Evolutionary conservation across 192 early-diverging fungal species (phyloP), one percentile per base, ranked within the genome.

Genomic region (Geranomyces variabilis): DNA sequence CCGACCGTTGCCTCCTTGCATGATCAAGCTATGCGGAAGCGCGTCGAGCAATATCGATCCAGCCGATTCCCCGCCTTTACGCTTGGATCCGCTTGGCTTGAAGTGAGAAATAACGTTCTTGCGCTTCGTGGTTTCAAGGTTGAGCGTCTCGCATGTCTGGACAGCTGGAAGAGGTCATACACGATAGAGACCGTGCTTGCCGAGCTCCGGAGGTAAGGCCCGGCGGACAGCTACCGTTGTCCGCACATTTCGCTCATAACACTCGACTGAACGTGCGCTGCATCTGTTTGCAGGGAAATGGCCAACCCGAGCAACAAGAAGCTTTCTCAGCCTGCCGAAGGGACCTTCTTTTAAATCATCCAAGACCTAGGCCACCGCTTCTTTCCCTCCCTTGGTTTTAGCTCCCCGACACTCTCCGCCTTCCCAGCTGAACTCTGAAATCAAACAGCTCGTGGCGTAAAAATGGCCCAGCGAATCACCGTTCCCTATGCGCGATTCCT

Each of bases 261-360:
- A 21, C 17, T 10, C 9, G n/a, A 53, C 36, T 41, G 36, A 41
- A 41, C 3, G 36, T 41, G 36, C 3, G 36, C 36, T 26, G 5
- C 53, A 21, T 4, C 46, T 28, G 46, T 24, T 8, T 15, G 57
- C 76, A 92, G 89, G 34, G 94, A 97, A 77, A 99, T 99, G 96
- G 89, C 87, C 44, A 86, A 85, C 48, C 83, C 89, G n/a, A 74
- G 78, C 33, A 92, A 94, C 83, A 84, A 89, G 72, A 99, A 96
- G 79, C 81, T 95, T 34, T 76, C 89, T 47, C 97, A 97, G 79
- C 95, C 95, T 45, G 78, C 88, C 59, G 96, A 98, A 84, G 93
- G 93, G 44, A 73, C 62, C 22, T 75, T 36, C 1, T 80, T 80
- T 45, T 79, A 69, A 29, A 24, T 26, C 56, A 12, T 12, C 46